These are phyloP conservation scores for Pseudogymnoascus sp. DNA, from an alignment of 2,329 filamentous ascomycete species.

Conservation along the genomic window DNA sequence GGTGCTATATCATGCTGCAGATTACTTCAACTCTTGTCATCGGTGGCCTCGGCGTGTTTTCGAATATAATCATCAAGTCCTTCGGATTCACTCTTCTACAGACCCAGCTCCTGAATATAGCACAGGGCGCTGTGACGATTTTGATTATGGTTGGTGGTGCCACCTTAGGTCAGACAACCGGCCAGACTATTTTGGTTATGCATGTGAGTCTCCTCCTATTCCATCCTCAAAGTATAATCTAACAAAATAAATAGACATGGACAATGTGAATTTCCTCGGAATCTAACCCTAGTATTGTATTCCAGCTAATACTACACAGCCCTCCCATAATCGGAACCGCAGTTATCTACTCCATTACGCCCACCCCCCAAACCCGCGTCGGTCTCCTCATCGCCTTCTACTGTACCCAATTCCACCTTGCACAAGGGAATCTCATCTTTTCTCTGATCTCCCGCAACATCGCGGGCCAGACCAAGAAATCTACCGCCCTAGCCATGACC, in stretches of 20 bases:
- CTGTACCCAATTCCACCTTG: constrained; percentile 25
- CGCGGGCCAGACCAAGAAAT: constrained; percentile 42
- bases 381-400: constrained; percentile 27
- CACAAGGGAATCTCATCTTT: constrained; percentile 30
- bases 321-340: constrained; percentile 22
- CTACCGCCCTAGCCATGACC: constrained; percentile 46
- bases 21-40: constrained; percentile 25
- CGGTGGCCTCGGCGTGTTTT: constrained; percentile 33
- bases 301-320: constrained; percentile 9
- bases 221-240: background rate
- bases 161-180: constrained; percentile 17
- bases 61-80: constrained; percentile 27
- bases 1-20: constrained; percentile 21
- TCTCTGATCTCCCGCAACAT: constrained; percentile 49
- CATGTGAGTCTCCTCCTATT: constrained; percentile 8
- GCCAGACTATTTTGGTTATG: constrained; percentile 23
- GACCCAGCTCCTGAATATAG: constrained; percentile 28
- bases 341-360: constrained; percentile 21
- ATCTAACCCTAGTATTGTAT: background rate
- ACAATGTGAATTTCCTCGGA: constrained; percentile 9
- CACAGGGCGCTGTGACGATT: constrained; percentile 24
- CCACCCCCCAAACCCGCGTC: constrained; percentile 17
- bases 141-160: constrained; percentile 24
- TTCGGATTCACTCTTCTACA: constrained; percentile 26
- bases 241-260: background rate